Evolutionary conservation across 2,329 filamentous ascomycete species (phyloP), one percentile per base, ranked within the genome.

Genomic region (Botrytis hyacinthi): DNA sequence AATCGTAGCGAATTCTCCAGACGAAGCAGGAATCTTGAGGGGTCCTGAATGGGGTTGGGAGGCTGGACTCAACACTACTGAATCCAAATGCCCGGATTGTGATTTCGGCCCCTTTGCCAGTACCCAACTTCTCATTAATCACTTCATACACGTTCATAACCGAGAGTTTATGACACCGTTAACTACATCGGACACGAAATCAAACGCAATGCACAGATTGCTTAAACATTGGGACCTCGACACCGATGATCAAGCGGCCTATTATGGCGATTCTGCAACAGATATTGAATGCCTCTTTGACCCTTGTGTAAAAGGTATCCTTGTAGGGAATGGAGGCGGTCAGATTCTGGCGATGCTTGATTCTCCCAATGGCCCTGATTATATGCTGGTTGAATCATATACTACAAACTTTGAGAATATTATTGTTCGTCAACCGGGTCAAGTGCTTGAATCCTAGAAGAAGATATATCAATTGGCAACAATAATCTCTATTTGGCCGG

Each of bases 241-340:
- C 35, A 37, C 35, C 20, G 12, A 61, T 37, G 67, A 51, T 4
- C 70, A 68, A 29, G 44, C 76, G 4, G 68, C 80, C 4, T 81
- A 81, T 73, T 74, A 80, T 60, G 80, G 80, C 4, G 80, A 81
- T 73, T 79, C 78, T 5, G 73, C 73, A 14, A 80, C 78, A 42
- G 80, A 81, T 68, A 69, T 81, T 7, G 80, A 79, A 71, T 80
- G 79, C 65, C 75, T 81, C 42, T 74, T 75, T 14, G 74, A 76
- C 29, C 70, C 74, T 63, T 71, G 73, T 68, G 72, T 79, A 1
- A 71, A 69, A 3, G 78, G 79, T 12, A 74, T 81, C 70, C 75
- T 79, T 10, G 74, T 80, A 16, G 61, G 75, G 18, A 60, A 78
- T 69, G 74, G 74, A 37, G 59, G 76, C 37, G 74, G 73, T 65